A percentile compares a stretch with the other conserved stretches of the same genome.
These are phyloP conservation scores for Solanum sitiens DNA, from an alignment of 257 asterid species.

Conservation along the genomic window DNA sequence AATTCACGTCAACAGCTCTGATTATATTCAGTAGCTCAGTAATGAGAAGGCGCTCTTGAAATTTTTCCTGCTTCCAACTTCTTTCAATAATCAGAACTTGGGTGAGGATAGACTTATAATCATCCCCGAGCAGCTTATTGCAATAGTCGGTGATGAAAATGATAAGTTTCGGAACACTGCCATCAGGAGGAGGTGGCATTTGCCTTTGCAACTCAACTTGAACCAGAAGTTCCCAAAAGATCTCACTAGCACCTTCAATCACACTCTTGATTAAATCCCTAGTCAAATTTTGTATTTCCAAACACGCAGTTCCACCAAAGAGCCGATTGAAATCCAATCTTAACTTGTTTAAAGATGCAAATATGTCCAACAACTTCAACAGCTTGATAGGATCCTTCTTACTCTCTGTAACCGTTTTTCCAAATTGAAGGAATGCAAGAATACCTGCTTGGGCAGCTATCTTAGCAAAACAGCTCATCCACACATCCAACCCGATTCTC, in stretches of 20 bases:
- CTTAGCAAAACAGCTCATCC: slow-evolving; percentile 77
- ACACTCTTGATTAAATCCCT: slow-evolving; percentile 77
- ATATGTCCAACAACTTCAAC: slow-evolving; percentile 66
- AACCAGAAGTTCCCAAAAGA: slow-evolving; percentile 85
- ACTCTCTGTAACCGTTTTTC: slow-evolving; percentile 71
- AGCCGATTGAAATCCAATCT: slow-evolving; percentile 84
- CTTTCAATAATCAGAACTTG: slow-evolving; percentile 78
- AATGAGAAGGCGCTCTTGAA: slow-evolving; percentile 56
- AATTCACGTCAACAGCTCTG: slow-evolving; percentile 55
- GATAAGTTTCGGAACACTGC: slow-evolving; percentile 76
- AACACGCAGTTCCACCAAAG: slow-evolving; percentile 80
- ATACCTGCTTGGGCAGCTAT: slow-evolving; percentile 88
- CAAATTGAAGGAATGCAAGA: slow-evolving; percentile 74
- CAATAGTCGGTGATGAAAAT: slow-evolving; percentile 71
- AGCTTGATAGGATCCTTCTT: slow-evolving; percentile 90
- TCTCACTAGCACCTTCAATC: slow-evolving; percentile 78
- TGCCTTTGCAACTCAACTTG: slow-evolving; percentile 88
- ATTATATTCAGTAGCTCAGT: slow-evolving; percentile 52
- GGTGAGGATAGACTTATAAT: slow-evolving; percentile 62
- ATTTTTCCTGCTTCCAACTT: slow-evolving; percentile 82
- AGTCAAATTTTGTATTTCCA: slow-evolving; percentile 72
- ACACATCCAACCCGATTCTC: slow-evolving; percentile 68
- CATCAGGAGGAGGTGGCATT: slow-evolving; percentile 70
- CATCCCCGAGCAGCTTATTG: slow-evolving; percentile 78
- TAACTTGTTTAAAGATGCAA: slow-evolving; percentile 67